phyloP scores from a whole-genome alignment of 225 moss, liverwort and hornwort genomes.

The Pseudoscleropodium purum region DNA sequence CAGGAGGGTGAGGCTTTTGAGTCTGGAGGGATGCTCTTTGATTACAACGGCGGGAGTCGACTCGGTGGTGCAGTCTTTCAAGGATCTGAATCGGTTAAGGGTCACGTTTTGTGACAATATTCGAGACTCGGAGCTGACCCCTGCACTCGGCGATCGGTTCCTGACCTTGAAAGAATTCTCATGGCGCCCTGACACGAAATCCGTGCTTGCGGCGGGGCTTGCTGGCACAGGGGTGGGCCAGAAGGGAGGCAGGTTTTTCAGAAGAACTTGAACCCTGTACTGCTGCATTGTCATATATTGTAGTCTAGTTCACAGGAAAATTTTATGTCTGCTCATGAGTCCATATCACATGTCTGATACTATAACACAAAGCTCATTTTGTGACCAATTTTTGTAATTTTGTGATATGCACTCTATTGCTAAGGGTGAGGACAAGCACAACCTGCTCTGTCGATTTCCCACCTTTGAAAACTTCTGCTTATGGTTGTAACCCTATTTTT shows the following conservation, averaged over 20 bases:
- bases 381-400: slow-evolving; percentile 16
- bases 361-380: not conserved
- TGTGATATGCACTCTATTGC: not conserved
- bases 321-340: not conserved
- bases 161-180: slow-evolving; percentile 78
- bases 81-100: slow-evolving; percentile 76
- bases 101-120: slow-evolving; percentile 81
- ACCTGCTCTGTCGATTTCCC: not conserved
- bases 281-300: slow-evolving; percentile 17
- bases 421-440: not conserved
- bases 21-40: slow-evolving; percentile 79
- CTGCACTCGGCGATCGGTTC: slow-evolving; percentile 58
- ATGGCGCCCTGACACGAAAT: slow-evolving; percentile 92
- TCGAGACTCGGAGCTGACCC: slow-evolving; percentile 75
- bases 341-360: slow-evolving; percentile 13
- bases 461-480: not conserved
- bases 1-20: slow-evolving; percentile 63
- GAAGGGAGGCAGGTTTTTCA: slow-evolving; percentile 76
- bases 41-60: slow-evolving; percentile 78
- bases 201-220: slow-evolving; percentile 54
- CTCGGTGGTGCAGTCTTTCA: slow-evolving; percentile 56
- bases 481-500: not conserved
- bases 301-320: slow-evolving; percentile 27
- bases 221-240: slow-evolving; percentile 65
- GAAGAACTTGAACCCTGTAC: slow-evolving; percentile 20